phyloP scores from a whole-genome alignment of 2,329 filamentous ascomycete species.

The Phaeomoniella chlamydospora region DNA sequence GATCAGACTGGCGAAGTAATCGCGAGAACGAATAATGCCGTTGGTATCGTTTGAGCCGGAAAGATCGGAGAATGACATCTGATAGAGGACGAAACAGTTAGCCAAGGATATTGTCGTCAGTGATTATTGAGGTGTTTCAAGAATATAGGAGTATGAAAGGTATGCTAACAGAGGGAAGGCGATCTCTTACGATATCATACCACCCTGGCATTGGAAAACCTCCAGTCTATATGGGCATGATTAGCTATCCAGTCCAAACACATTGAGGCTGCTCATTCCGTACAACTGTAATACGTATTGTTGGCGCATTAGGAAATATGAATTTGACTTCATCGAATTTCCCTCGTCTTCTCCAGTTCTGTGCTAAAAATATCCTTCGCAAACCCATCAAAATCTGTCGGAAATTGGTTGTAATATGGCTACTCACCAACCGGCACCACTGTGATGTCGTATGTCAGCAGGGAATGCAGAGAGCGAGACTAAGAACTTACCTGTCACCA shows the following conservation, averaged over 20 bases:
- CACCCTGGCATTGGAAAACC: slow-evolving; percentile 67
- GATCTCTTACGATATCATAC: slow-evolving; percentile 33
- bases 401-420: neutral
- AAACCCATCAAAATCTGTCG: neutral
- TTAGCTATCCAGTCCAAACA: neutral
- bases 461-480: slow-evolving; percentile 1
- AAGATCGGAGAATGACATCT: slow-evolving; percentile 27
- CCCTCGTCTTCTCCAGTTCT: slow-evolving; percentile 70
- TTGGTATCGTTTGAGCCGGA: slow-evolving; percentile 35
- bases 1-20: slow-evolving; percentile 67
- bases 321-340: slow-evolving; percentile 85
- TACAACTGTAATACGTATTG: slow-evolving; percentile 73
- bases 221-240: slow-evolving; percentile 39
- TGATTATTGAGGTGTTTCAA: too few relatives aligned
- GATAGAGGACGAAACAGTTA: slow-evolving; percentile 2
- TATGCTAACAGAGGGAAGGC: slow-evolving; percentile 7
- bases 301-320: slow-evolving; percentile 80
- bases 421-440: slow-evolving; percentile 31
- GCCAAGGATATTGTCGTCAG: neutral
- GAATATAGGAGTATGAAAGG: slow-evolving; percentile 1
- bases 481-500: slow-evolving; percentile 56
- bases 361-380: slow-evolving; percentile 55
- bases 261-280: too few relatives aligned
- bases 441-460: slow-evolving; percentile 14
- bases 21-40: slow-evolving; percentile 59